Percentiles rank a stretch among this genome's conserved stretches.
These are phyloP conservation scores for Alternaria alternata DNA, from an alignment of 2,329 filamentous ascomycete genomes.

Conservation along the genomic window DNA sequence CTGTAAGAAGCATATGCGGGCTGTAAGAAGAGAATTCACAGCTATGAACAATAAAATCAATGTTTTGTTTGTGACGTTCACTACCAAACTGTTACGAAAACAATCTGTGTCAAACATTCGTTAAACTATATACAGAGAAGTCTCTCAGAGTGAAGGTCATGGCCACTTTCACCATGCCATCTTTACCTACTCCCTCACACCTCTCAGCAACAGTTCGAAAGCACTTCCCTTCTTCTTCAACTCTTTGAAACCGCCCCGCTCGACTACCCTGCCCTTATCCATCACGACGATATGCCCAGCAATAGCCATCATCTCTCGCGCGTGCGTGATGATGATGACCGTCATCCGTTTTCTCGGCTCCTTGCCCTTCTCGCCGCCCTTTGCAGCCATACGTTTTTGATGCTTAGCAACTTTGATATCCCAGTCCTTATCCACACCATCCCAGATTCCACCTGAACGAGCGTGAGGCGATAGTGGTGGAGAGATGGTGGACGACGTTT, in stretches of 20 bases:
- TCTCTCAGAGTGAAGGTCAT: background rate
- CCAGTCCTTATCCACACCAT: slow-evolving; percentile 15
- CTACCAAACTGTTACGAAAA: background rate
- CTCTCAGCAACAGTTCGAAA: slow-evolving; percentile 51
- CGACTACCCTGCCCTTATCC: slow-evolving; percentile 72
- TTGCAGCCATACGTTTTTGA: background rate
- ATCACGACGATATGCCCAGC: slow-evolving; percentile 76
- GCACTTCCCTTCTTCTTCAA: slow-evolving; percentile 53
- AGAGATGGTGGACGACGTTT: background rate
- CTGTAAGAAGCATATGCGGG: background rate
- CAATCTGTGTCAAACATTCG: background rate
- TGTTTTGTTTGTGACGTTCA: background rate
- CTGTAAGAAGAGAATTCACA: background rate
- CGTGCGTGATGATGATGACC: slow-evolving; percentile 84
- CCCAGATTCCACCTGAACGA: slow-evolving; percentile 22
- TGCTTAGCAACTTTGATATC: slow-evolving; percentile 15
- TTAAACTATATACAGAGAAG: background rate
- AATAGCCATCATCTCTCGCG: slow-evolving; percentile 83
- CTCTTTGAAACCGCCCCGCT: slow-evolving; percentile 71
- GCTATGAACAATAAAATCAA: background rate
- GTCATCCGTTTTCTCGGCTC: slow-evolving; percentile 60
- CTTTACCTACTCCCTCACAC: slow-evolving; percentile 31
- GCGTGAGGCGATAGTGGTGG: background rate
- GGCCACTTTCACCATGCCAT: background rate
- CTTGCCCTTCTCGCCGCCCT: slow-evolving; percentile 23